Percentiles rank a stretch among this genome's conserved stretches.
Conservation (phyloP, 2,329 filamentous ascomycete genomes). For the Aspergillus brasiliensis region DNA sequence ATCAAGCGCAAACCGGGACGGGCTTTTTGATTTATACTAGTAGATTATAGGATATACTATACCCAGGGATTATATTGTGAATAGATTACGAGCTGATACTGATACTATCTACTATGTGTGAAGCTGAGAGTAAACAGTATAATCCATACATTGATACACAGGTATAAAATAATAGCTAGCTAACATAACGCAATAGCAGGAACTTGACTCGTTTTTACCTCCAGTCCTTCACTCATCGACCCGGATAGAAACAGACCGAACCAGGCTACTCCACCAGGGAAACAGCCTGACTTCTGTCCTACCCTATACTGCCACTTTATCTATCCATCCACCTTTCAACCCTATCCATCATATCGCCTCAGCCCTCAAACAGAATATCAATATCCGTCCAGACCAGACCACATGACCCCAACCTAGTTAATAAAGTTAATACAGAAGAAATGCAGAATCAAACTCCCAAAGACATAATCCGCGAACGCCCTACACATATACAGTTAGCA, state of each 20-base stretch:
- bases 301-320: neutral
- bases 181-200: neutral
- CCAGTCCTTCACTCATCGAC: neutral
- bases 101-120: neutral
- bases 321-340: neutral
- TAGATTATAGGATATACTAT: neutral
- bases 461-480: slow-evolving; percentile 94
- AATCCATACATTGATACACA: slow-evolving; percentile 1
- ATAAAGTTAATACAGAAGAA: slow-evolving; percentile 99
- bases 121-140: neutral
- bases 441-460: slow-evolving; percentile 92
- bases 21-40: slow-evolving; percentile 29
- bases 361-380: slow-evolving; percentile 5
- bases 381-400: neutral
- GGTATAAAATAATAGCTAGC: neutral
- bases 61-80: neutral
- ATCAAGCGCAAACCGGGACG: slow-evolving; percentile 39
- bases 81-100: neutral
- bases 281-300: neutral
- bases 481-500: slow-evolving; percentile 50
- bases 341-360: neutral
- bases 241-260: neutral
- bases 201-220: neutral
- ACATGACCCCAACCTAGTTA: slow-evolving; percentile 65
- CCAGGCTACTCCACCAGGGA: slow-evolving; percentile 11